Conservation (phyloP, 352 stramenopile genomes). For the Pythium phragmiticola region DNA sequence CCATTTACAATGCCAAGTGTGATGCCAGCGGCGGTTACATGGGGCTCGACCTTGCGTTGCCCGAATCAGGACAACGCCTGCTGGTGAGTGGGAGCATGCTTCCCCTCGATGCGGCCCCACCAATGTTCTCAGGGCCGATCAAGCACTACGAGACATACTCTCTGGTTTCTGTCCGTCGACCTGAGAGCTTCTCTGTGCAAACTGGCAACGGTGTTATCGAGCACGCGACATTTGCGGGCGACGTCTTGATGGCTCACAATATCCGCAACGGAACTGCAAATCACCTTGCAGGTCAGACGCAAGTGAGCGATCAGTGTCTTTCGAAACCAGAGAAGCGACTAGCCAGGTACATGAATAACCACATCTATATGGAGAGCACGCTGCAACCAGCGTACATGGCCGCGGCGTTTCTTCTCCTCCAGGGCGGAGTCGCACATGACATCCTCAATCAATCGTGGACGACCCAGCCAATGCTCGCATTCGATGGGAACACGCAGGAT, state of each 20-base stretch:
- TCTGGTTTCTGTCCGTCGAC: too few species aligned
- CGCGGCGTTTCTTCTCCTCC: constrained; percentile 4
- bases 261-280: not conserved
- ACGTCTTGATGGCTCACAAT: too few species aligned
- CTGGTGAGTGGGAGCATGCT: not conserved
- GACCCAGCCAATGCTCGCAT: not conserved
- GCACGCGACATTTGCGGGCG: too few species aligned
- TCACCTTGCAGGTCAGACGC: not conserved
- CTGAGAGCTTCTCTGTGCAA: too few species aligned
- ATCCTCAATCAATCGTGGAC: not conserved
- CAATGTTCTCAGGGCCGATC: not conserved
- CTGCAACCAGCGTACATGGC: constrained; percentile 1
- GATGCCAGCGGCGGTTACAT: not conserved
- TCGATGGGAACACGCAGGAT: not conserved
- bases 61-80: not conserved
- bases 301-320: not conserved
- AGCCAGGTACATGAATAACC: constrained; percentile 1
- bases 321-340: not conserved
- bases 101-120: not conserved
- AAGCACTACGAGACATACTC: too few species aligned
- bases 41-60: not conserved
- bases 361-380: constrained; percentile 6
- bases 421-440: not conserved
- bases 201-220: too few species aligned
- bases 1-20: not conserved